Conservation (phyloP, 1,284 basidiomycete species). For the Fomitopsis betulina region DNA sequence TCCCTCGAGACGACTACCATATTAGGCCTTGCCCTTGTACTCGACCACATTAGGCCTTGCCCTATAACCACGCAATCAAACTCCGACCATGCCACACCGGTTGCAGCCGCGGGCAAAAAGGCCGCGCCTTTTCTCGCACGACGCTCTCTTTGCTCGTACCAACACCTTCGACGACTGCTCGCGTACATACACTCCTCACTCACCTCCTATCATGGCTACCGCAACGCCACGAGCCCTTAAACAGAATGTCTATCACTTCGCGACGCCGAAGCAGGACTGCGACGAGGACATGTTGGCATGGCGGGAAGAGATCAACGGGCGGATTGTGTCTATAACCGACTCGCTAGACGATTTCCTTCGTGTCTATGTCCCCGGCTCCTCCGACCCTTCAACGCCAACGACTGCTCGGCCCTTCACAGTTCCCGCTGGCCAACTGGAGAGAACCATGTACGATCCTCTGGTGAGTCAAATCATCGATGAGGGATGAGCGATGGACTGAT, state of each 20-base stretch:
- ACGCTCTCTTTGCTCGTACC: not conserved
- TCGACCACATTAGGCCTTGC: no score
- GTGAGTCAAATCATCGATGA: not conserved
- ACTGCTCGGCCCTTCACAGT: not conserved
- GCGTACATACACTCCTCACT: not conserved
- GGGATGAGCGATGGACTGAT: not conserved
- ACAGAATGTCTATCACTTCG: not conserved
- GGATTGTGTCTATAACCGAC: not conserved
- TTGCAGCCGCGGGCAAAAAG: not conserved
- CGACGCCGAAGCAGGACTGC: not conserved
- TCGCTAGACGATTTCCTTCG: not conserved
- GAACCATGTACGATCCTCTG: not conserved
- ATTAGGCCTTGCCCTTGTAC: no score
- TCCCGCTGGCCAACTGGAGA: not conserved
- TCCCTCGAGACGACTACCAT: not conserved
- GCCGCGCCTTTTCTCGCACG: not conserved
- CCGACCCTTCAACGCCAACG: not conserved
- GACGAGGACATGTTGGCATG: not conserved
- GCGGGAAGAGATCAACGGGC: not conserved
- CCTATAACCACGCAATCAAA: not conserved
- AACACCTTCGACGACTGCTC: not conserved
- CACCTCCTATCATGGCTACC: not conserved
- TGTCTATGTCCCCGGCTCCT: not conserved
- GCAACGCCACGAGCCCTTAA: not conserved
- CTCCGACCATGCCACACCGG: conserved; percentile 2